Base-by-base conservation (phyloP, 805 yeast species). In the Metschnikowia sp. region DNA sequence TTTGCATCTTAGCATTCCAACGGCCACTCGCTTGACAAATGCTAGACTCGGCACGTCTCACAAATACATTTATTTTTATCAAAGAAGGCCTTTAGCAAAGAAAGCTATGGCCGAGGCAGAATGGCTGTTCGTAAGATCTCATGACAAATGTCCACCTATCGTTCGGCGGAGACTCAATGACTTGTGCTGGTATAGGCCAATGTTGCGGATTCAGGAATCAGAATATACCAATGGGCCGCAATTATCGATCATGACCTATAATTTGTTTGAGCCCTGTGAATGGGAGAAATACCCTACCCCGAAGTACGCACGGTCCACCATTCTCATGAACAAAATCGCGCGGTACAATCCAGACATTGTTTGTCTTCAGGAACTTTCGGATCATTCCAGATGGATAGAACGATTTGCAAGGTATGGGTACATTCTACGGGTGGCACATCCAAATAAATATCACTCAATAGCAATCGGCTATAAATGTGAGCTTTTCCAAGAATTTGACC, bases 291-390 rank as follows among this genome's bases (percentile, higher is more conserved):
- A 45, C 13, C 33, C 19, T 11, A 22, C 10, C 3, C 8, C 44
- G 11, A 32, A 31, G 3, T 36, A 18, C 31, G 9, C 48, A 4
- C 48, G 48, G 11, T 40, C 36, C 22, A 32, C 22, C 22, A 22
- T 45, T 8, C 44, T 45, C 33, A 13, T 45, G 32, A 11, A 9
- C 11, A 44, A 45, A 26, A 45, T 45, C 12, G 34, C 30, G 11
- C 44, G 48, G 10, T 45, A 45, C 11, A 45, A 40, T 22, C 48
- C 48, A 22, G 48, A 45, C 29, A 45, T 45, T 22, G 38, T 45
- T 10, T 45, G 48, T 31, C 44, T 45, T 18, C 48, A 45, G 28
- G 48, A 45, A 32, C 37, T 45, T 8, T 18, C 26, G 8, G 37
- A 36, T n/a, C 32, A 35, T 10, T 15, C n/a, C 12, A 22, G 26